Evolutionary conservation across 78 protist species (phyloP).

Genomic region (Monocercomonoides exilis): DNA sequence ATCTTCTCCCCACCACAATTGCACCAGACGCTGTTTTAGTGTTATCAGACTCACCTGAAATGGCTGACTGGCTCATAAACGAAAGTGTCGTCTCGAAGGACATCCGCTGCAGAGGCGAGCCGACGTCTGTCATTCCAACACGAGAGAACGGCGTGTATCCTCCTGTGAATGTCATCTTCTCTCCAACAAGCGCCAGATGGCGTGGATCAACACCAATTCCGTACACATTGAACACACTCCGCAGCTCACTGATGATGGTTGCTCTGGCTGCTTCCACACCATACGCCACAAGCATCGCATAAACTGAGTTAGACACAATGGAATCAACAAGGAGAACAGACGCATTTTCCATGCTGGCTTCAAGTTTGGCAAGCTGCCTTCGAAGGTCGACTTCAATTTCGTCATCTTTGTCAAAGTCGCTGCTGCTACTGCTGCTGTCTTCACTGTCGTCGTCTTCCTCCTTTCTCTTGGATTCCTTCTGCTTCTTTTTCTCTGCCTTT

Average conservation of each 20-base stretch:
- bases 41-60: not conserved
- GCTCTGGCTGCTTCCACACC: constrained; percentile 80
- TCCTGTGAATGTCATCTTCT: constrained; percentile 74
- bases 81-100: constrained; percentile 65
- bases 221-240: constrained; percentile 78
- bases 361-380: no score
- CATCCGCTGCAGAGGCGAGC: constrained; percentile 58
- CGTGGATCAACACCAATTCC: constrained; percentile 89
- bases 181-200: constrained; percentile 87
- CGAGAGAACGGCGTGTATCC: constrained; percentile 52
- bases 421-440: no score
- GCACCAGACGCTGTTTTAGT: constrained; percentile 22
- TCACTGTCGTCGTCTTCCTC: no score
- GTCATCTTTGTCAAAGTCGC: no score
- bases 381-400: no score
- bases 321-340: no score
- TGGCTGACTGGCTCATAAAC: constrained; percentile 44
- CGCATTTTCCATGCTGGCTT: no score
- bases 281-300: constrained; percentile 33
- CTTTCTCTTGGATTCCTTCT: no score
- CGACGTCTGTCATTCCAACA: constrained; percentile 31
- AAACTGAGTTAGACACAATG: constrained; percentile 54
- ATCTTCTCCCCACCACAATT: constrained; percentile 28
- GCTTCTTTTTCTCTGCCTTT: no score
- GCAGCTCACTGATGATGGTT: constrained; percentile 65